These are phyloP conservation scores for Camillea tinctor DNA, from an alignment of 2,329 filamentous ascomycete genomes.

Conservation along the genomic window DNA sequence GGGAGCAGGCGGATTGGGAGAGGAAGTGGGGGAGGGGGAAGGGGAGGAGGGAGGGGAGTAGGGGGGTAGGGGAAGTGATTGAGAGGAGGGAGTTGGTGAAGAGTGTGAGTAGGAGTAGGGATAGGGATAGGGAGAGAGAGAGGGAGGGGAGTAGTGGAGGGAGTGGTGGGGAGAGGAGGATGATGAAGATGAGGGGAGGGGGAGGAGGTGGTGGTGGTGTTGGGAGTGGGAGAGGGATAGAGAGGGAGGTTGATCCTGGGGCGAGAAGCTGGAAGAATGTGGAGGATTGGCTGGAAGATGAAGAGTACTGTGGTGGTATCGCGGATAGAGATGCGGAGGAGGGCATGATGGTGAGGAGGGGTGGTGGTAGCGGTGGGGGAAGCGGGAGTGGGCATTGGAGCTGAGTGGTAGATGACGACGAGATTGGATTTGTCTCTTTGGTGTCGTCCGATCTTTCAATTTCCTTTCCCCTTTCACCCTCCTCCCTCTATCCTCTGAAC, in stretches of 20 bases:
- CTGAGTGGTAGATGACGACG: no score
- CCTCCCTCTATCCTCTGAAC: no score
- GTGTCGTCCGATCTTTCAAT: no score
- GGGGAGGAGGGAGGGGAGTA: conserved; percentile 22
- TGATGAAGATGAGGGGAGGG: conserved; percentile 5
- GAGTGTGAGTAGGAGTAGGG: conserved; percentile 4
- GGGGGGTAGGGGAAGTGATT: conserved; percentile 21
- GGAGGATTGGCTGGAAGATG: conserved; percentile 34
- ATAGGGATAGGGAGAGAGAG: conserved; percentile 9
- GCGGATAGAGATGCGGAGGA: background rate
- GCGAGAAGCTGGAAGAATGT: conserved; percentile 34
- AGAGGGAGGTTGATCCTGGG: conserved; percentile 30
- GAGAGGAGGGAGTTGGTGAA: conserved; percentile 15
- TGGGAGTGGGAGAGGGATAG: conserved; percentile 8
- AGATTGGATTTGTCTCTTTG: no score
- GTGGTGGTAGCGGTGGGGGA: no score
- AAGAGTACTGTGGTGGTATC: conserved; percentile 8
- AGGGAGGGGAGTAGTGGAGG: conserved; percentile 12
- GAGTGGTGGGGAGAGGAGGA: conserved; percentile 5
- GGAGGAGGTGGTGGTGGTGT: conserved; percentile 8
- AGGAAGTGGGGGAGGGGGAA: conserved; percentile 17
- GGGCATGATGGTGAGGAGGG: no score
- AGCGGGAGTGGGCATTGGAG: conserved; percentile 7
- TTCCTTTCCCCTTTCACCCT: no score
- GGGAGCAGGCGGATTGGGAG: conserved; percentile 27